Evolutionary conservation across 2,329 filamentous ascomycete genomes (phyloP), one percentile per base, ranked within the genome.

Genomic region (Ophiostoma triangulosporum): DNA sequence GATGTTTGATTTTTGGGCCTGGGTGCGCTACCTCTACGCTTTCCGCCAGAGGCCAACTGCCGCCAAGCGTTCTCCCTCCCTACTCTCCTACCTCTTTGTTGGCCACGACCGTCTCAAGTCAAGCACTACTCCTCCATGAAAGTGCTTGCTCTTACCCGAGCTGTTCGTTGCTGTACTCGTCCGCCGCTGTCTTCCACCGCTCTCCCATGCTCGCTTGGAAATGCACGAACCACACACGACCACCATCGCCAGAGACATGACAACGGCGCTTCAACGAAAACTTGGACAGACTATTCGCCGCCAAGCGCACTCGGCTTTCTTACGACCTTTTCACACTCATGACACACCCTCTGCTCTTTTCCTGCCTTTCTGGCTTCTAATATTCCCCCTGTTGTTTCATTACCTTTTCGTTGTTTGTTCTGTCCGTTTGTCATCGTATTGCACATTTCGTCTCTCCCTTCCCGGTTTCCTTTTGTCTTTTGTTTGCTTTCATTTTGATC

Each of bases 21-120:
- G 75, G 74, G 62, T 74, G 57, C 61, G 62, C 36, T 75, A 74
- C 59, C 70, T 78, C 56, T 74, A 70, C 64, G 74, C 73, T 7
- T 71, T 73, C 60, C 64, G 67, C 58, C 60, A 61, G 55, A 65
- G 64, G 60, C 60, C 66, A 35, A 53, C 62, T 24, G 65, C 65
- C 22, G 60, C 62, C 31, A 60, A 62, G 57, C 67, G 64, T 57
- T 67, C 66, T 55, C 73, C 73, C 22, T 78, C 74, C 35, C 68
- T 69, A 61, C 69, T 78, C 54, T 72, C 74, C 45, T 66, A 70
- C 57, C 68, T 77, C 59, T 68, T 78, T 54, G 69, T 70, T 57
- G 69, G 70, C 59, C 67, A 74, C 57, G 66, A 70, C 60, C 67
- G 67, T 55, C 63, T 67, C 58, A 64, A 67, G 61, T 68, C 68